Percentiles rank a stretch among this genome's conserved stretches.
These are phyloP conservation scores for Ceratopteris richardii DNA, from an alignment of 75 land plant genomes.

Conservation along the genomic window DNA sequence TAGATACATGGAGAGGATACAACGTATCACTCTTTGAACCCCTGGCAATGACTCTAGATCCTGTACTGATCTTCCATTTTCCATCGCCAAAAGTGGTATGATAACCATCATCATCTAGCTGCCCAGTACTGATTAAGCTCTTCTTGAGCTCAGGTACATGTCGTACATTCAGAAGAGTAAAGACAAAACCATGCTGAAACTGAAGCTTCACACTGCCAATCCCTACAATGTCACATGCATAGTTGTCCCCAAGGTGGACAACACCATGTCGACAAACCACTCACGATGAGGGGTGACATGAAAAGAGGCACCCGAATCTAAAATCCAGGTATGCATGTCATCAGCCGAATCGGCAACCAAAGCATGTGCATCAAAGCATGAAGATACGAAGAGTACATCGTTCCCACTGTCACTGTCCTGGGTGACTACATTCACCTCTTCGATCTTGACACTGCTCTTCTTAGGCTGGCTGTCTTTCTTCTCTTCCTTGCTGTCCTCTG, in stretches of 20 bases:
- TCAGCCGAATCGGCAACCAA: no score
- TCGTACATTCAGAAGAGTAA: neutral
- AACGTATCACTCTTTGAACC: neutral
- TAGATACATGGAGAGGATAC: neutral
- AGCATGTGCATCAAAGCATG: neutral
- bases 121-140: neutral
- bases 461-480: neutral
- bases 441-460: neutral
- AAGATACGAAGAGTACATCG: neutral
- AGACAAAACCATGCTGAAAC: no score
- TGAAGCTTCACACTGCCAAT: neutral
- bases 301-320: neutral
- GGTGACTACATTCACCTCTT: neutral
- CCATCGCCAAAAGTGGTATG: neutral
- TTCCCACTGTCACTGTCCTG: neutral
- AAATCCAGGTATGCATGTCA: neutral
- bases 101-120: neutral
- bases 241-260: neutral
- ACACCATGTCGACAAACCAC: conserved; percentile 1
- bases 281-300: neutral
- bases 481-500: neutral
- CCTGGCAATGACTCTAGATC: neutral
- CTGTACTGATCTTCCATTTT: neutral
- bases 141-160: neutral
- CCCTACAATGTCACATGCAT: neutral